These are phyloP conservation scores for Ustilago trichophora DNA, from an alignment of 1,284 basidiomycete species.

Conservation along the genomic window DNA sequence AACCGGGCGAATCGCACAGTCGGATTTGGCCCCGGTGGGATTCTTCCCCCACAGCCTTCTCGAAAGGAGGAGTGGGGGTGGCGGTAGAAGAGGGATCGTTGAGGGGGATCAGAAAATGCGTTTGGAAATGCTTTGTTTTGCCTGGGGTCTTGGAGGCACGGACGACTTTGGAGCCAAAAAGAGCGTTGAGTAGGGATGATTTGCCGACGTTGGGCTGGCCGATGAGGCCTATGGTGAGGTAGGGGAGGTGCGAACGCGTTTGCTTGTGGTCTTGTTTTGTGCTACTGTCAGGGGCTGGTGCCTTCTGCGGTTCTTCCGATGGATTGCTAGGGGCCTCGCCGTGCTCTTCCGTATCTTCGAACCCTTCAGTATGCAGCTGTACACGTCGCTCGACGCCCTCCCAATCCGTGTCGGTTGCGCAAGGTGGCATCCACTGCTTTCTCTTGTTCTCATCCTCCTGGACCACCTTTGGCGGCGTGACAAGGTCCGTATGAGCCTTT, in stretches of 20 bases:
- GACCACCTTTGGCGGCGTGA: constrained; percentile 76
- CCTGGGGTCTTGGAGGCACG: constrained; percentile 88
- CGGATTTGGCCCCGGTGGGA: constrained; percentile 32
- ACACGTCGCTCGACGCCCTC: constrained; percentile 39
- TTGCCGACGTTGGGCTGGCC: constrained; percentile 93
- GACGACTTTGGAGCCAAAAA: constrained; percentile 83
- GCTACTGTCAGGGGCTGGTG: too few species aligned
- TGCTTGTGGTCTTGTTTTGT: constrained; percentile 1
- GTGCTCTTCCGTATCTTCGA: neutral
- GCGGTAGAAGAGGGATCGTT: constrained; percentile 74
- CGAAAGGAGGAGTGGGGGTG: constrained; percentile 75
- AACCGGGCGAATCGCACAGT: constrained; percentile 47
- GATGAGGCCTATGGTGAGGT: constrained; percentile 51
- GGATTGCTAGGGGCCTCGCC: too few species aligned
- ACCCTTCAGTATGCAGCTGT: constrained; percentile 32
- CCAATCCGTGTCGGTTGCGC: constrained; percentile 51
- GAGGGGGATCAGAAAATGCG: constrained; percentile 82
- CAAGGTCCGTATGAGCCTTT: constrained; percentile 75
- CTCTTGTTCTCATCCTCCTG: constrained; percentile 71
- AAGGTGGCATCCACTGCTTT: constrained; percentile 74
- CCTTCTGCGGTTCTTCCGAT: too few species aligned
- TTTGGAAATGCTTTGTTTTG: constrained; percentile 94
- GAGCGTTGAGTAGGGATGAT: constrained; percentile 85
- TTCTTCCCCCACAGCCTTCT: constrained; percentile 44
- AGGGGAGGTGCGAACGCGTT: constrained; percentile 33